Evolutionary conservation across 164 flowering plant species (phyloP), one percentile per base, ranked within the genome.

Genomic region (Buxus sempervirens): DNA sequence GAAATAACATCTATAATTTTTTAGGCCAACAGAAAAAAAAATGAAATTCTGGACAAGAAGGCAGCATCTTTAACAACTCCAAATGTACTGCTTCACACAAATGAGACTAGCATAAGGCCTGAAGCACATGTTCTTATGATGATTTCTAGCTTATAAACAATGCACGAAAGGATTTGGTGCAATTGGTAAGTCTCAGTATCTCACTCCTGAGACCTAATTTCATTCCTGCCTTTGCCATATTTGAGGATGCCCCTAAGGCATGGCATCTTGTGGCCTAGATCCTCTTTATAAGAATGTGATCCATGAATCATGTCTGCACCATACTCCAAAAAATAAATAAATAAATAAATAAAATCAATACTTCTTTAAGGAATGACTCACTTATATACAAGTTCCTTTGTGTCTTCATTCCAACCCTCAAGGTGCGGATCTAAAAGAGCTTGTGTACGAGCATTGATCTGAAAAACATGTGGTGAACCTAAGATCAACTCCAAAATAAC

Each of bases 391-490:
- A 96, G 90, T 72, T 88, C 91, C 79, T 87, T 96, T 63, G 85
- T 71, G 74, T 65, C 83, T 63, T 84, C 90, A 79, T 73, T 89
- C 99, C 99, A 96, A 22, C 98, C 97, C 58, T 85, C 82, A 58
- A 96, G 84, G 76, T 90, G 93, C 55, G 80, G 90, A 83, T 92
- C 95, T 53, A 96, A 69, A 72, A 88, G 93, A 70, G 85, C 80
- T 65, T 82, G 90, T 12, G 97, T 88, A 26, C 83, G 64, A 51
- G 88, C 65, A 77, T 79, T 85, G 72, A 96, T 80, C 74, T 92
- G 96, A 70, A 96, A 96, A 64, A 90, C 98, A 81, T 92, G 84
- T 26, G 97, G 97, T 70, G 98, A 88, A 63, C 97, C 99, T 65
- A 96, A 69, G 57, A 96, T 85, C 88, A 96, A 72, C 81, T 96